Percentiles rank a stretch among this genome's conserved stretches.
These are phyloP conservation scores for Phytophthora crassamura DNA, from an alignment of 352 stramenopile species.

Conservation along the genomic window DNA sequence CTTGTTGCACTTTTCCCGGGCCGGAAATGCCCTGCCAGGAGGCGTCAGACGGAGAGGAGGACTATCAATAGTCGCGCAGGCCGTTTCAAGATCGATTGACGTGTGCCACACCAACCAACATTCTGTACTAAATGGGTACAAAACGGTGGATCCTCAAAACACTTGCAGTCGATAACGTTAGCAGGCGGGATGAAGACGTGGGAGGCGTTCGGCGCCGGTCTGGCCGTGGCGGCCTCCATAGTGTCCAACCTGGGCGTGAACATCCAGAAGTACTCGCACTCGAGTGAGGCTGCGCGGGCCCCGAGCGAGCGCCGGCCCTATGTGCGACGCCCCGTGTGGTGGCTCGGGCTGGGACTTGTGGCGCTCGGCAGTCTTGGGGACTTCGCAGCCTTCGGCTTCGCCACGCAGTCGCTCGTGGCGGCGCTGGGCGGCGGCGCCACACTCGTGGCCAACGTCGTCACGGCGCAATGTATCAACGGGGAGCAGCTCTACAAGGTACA, in stretches of 20 bases:
- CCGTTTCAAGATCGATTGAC: constrained; percentile 32
- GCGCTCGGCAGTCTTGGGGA: constrained; percentile 86
- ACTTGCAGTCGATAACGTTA: not conserved
- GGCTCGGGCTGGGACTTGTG: constrained; percentile 81
- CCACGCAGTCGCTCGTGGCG: constrained; percentile 89
- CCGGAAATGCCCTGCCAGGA: constrained; percentile 14
- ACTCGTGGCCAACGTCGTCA: constrained; percentile 89
- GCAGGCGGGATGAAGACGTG: constrained; percentile 55
- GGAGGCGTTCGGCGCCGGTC: constrained; percentile 82
- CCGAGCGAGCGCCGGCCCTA: constrained; percentile 70
- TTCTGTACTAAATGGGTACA: constrained; percentile 8
- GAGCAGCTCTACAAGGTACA: constrained; percentile 73
- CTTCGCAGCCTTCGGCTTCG: constrained; percentile 91
- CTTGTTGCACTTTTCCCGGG: constrained; percentile 33
- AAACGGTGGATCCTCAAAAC: constrained; percentile 10
- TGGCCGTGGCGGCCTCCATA: constrained; percentile 83
- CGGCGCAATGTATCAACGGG: constrained; percentile 85
- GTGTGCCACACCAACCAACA: constrained; percentile 9
- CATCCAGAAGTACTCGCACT: constrained; percentile 91
- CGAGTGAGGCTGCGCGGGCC: constrained; percentile 54
- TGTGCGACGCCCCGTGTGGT: constrained; percentile 89
- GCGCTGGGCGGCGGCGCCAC: constrained; percentile 87
- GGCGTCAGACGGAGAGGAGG: constrained; percentile 22
- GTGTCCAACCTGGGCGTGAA: constrained; percentile 92
- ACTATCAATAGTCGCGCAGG: constrained; percentile 26